Conservation (phyloP, 106 monocot species). For the Dactylorhiza incarnata region DNA sequence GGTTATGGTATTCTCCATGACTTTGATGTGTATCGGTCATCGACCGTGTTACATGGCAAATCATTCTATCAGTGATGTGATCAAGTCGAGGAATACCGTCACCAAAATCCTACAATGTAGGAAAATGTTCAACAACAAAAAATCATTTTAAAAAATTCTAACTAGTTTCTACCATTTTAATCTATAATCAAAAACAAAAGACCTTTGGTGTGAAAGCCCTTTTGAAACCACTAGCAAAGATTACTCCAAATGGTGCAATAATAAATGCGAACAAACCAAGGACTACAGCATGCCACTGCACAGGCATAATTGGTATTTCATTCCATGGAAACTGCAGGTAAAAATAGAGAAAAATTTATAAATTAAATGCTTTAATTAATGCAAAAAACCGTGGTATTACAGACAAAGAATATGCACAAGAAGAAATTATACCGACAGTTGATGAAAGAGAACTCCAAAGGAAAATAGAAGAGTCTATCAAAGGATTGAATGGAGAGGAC, state of each 20-base stretch:
- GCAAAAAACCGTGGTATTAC: no score
- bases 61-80: no score
- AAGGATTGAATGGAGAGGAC: no score
- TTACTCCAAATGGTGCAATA: constrained; percentile 97
- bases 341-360: neutral
- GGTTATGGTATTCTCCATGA: no score
- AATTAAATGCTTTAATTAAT: neutral
- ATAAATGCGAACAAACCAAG: constrained; percentile 97
- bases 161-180: neutral
- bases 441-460: no score
- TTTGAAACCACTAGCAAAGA: constrained; percentile 98
- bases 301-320: constrained; percentile 56
- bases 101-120: no score
- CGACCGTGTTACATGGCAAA: no score
- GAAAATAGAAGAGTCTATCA: no score
- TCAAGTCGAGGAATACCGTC: no score
- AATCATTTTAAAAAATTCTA: neutral
- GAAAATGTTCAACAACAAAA: neutral
- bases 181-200: neutral
- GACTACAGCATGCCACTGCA: constrained; percentile 95
- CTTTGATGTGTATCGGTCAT: no score
- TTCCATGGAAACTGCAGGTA: constrained; percentile 78
- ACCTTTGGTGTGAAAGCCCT: constrained; percentile 97
- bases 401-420: no score
- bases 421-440: no score